Conservation (phyloP, 441 rosid genomes). For the Gossypium schwendimanii region DNA sequence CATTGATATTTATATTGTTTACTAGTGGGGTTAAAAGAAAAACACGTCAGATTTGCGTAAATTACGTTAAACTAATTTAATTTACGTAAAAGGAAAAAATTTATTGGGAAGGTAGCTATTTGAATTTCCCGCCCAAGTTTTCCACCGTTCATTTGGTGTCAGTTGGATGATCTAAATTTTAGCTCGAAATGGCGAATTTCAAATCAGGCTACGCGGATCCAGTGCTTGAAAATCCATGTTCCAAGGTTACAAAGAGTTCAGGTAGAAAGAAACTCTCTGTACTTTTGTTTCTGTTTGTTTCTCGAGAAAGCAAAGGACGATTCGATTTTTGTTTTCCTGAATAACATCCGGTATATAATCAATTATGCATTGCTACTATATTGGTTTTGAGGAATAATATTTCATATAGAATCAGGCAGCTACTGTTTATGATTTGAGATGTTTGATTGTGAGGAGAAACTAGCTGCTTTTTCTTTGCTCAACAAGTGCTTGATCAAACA, state of each 20-base stretch:
- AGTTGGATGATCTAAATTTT: background rate
- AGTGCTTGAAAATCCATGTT: background rate
- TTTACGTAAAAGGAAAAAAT: no score
- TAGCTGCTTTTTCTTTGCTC: background rate
- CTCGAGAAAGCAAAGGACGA: background rate
- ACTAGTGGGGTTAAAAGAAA: no score
- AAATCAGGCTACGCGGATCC: background rate
- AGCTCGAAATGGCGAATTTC: background rate
- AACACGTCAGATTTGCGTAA: no score
- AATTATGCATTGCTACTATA: background rate
- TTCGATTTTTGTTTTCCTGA: background rate
- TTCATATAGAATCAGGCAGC: background rate
- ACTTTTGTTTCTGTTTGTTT: background rate
- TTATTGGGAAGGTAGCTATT: background rate
- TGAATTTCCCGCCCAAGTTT: constrained; percentile 1
- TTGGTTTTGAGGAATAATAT: background rate
- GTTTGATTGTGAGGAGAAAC: background rate
- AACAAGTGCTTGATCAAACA: background rate
- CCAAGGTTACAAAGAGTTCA: background rate
- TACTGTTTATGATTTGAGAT: background rate
- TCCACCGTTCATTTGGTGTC: background rate
- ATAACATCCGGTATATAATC: background rate
- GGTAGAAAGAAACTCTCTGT: background rate
- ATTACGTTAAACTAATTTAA: no score
- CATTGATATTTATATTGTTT: no score